Conservation (phyloP, 1,139 yeast species). For the Saccharomyces pastorianus region DNA sequence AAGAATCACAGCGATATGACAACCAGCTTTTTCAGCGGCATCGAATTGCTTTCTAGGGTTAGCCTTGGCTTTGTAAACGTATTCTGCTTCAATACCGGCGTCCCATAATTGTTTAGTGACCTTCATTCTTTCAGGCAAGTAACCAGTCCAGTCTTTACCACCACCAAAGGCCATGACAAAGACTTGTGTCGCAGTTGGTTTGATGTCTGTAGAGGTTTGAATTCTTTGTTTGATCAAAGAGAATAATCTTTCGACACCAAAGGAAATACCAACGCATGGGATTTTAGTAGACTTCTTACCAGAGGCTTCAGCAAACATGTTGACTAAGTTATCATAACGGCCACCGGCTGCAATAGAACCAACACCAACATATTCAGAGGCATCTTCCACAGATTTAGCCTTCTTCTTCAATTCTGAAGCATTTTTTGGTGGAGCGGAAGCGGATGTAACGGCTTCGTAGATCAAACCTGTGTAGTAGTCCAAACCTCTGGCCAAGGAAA, state of each 20-base stretch:
- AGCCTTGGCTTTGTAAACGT: constrained; percentile 82
- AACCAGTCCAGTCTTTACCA: constrained; percentile 92
- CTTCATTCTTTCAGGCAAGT: constrained; percentile 82
- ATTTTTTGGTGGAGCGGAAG: constrained; percentile 86
- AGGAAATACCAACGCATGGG: constrained; percentile 95
- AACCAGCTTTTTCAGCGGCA: constrained; percentile 92
- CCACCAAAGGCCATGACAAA: constrained; percentile 98
- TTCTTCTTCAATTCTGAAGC: constrained; percentile 58
- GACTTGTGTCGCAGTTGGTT: constrained; percentile 85
- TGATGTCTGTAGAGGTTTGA: constrained; percentile 49
- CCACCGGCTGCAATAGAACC: constrained; percentile 99
- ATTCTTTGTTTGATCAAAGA: constrained; percentile 75
- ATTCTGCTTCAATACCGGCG: constrained; percentile 84
- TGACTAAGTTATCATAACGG: constrained; percentile 90
- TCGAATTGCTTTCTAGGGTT: constrained; percentile 94
- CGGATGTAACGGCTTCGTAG: constrained; percentile 90
- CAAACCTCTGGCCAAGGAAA: constrained; percentile 92
- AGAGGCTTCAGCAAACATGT: constrained; percentile 81
- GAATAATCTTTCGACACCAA: constrained; percentile 91
- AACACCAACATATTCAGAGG: constrained; percentile 93
- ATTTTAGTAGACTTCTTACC: constrained; percentile 73
- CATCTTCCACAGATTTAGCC: constrained; percentile 60
- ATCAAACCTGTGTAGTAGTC: constrained; percentile 96
- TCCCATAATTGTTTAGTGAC: constrained; percentile 78
- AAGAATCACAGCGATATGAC: constrained; percentile 80